Evolutionary conservation across 805 yeast genomes (phyloP).

Genomic region (Myxozyma melibiosi): DNA sequence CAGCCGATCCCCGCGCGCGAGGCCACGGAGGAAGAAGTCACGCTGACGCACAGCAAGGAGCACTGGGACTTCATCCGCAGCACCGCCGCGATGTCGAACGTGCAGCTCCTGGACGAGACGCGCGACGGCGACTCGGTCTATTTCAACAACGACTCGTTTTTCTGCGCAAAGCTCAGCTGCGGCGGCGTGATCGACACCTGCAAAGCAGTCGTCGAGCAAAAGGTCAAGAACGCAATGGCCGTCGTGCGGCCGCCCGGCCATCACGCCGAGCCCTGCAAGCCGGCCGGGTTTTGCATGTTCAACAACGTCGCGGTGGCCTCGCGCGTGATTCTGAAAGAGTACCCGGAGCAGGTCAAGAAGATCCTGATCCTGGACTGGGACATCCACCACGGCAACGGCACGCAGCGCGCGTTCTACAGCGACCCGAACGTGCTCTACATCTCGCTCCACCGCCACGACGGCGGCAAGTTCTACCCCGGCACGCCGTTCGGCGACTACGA

Average conservation of each 20-base stretch:
- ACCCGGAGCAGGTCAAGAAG: constrained; percentile 84
- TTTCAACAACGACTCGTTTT: constrained; percentile 84
- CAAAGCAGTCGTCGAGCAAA: constrained; percentile 89
- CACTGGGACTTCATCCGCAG: constrained; percentile 76
- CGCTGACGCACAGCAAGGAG: constrained; percentile 79
- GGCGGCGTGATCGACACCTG: constrained; percentile 98
- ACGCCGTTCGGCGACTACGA: constrained; percentile 80
- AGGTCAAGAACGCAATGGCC: constrained; percentile 88
- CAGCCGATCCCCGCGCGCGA: constrained; percentile 86
- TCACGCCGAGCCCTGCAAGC: constrained; percentile 96
- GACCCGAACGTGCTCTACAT: constrained; percentile 91
- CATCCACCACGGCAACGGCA: constrained; percentile 98
- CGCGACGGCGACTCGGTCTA: constrained; percentile 94
- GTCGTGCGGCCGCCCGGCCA: constrained; percentile 99
- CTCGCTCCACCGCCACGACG: constrained; percentile 89
- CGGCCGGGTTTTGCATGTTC: constrained; percentile 96
- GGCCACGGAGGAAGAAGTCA: constrained; percentile 82
- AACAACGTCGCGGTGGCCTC: constrained; percentile 98
- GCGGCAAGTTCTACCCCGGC: constrained; percentile 93
- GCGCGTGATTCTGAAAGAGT: constrained; percentile 71
- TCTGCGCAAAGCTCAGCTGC: constrained; percentile 87
- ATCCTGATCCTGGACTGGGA: constrained; percentile 95
- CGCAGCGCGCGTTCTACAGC: constrained; percentile 86
- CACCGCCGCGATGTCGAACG: constrained; percentile 76
- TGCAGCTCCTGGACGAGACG: constrained; percentile 74